A percentile compares a stretch with the other conserved stretches of the same genome.
These are phyloP conservation scores for Eimeria falciformis DNA, from an alignment of 169 alveolate genomes.

Conservation along the genomic window DNA sequence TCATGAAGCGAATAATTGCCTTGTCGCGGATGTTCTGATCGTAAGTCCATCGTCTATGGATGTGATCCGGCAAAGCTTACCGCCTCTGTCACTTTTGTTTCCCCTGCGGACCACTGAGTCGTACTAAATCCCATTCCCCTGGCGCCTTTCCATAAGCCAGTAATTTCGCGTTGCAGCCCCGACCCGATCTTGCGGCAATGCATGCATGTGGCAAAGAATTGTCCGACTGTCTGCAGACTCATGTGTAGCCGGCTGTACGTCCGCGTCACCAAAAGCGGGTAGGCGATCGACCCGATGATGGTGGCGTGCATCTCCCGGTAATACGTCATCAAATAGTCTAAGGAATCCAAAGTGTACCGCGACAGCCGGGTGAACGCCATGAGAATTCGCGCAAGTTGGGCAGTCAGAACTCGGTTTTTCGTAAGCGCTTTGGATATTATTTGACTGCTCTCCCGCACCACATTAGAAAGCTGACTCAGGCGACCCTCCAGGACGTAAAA, in stretches of 20 bases:
- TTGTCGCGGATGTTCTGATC: too few relatives aligned
- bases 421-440: neutral
- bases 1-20: too few relatives aligned
- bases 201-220: slow-evolving; percentile 15
- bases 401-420: neutral
- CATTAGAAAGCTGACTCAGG: neutral
- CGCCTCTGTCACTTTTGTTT: too few relatives aligned
- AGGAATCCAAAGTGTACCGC: slow-evolving; percentile 16
- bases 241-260: slow-evolving; percentile 19
- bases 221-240: slow-evolving; percentile 38
- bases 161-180: slow-evolving; percentile 1
- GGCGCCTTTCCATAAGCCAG: too few relatives aligned
- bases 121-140: too few relatives aligned
- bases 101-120: too few relatives aligned
- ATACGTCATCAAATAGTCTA: neutral
- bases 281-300: neutral
- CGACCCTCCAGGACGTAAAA: neutral
- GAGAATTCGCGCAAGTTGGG: neutral
- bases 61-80: too few relatives aligned
- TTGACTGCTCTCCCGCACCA: slow-evolving; percentile 25
- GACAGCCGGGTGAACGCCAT: slow-evolving; percentile 22
- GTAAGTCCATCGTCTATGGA: too few relatives aligned
- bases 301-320: neutral
- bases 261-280: slow-evolving; percentile 19
- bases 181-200: slow-evolving; percentile 1